Evolutionary conservation across 192 early-diverging fungal genomes (phyloP), one percentile per base, ranked within the genome.

Genomic region (Powellomyces hirtus): DNA sequence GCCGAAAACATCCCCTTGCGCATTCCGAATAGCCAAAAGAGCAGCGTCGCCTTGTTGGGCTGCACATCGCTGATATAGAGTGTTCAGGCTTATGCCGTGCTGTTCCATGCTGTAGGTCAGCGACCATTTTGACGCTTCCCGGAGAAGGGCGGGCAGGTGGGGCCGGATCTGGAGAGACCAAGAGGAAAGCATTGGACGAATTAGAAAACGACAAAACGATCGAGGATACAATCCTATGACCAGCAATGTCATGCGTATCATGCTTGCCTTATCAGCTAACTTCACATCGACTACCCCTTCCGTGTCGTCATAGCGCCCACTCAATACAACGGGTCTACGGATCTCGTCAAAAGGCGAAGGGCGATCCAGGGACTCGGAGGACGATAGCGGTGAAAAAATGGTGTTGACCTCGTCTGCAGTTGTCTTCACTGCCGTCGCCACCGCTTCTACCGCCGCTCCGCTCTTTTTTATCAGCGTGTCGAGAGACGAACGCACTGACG

Each of bases 81-180:
- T 95, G 52, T 88, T 79, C 52, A 98, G 78, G 67, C 88, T 91
- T 57, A 93, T 92, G 2, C 97, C 97, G 72, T 98, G 94, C 70
- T 95, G 91, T 59, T 97, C 94, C 49, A 96, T 80, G 49, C 89
- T 92, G 75, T 98, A 98, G 1, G 95, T 70, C 30, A 98, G 81
- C 13, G 75, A 86, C 92, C 92, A 95, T 52, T 75, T 83, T 38
- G 87, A 75, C 3, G 91, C 78, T 65, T 96, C 81, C 35, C 90
- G 84, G 29, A 91, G 78, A 46, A 94, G 77, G 4, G 89, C 86
- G 4, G 95, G 94, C 38, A 98, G 73, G 55, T 84, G 56, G 4
- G 84, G 79, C n/a, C 90, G 89, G 50, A 98, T 70, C 92, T 94
- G 69, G 8, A 58, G 30, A 27, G 30, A 58, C 20, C 30, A 27